These are phyloP conservation scores for Penicillium nordicum DNA, from an alignment of 2,329 filamentous ascomycete species.

Conservation along the genomic window DNA sequence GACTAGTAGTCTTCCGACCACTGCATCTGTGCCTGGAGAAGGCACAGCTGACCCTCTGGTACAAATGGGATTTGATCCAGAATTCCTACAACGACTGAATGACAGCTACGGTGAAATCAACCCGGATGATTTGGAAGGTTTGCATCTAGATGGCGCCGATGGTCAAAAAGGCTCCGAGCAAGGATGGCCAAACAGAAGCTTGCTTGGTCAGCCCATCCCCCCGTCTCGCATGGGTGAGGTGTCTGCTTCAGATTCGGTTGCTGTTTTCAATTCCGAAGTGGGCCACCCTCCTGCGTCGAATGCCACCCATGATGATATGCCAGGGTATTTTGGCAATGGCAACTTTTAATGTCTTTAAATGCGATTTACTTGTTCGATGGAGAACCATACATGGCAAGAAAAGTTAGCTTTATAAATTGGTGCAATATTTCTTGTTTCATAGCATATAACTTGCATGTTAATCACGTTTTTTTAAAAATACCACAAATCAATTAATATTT, in stretches of 20 bases:
- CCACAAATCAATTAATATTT: not conserved
- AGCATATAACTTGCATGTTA: not conserved
- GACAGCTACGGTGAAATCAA: conserved; percentile 35
- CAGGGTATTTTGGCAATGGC: conserved; percentile 13
- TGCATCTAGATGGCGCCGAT: conserved; percentile 22
- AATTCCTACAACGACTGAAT: conserved; percentile 37
- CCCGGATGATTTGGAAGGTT: conserved; percentile 28
- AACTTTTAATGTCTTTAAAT: conserved; percentile 13
- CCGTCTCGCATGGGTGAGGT: conserved; percentile 7
- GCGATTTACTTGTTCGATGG: not conserved
- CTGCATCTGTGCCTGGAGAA: conserved; percentile 31
- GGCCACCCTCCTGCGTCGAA: conserved; percentile 16
- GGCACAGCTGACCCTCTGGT: conserved; percentile 33
- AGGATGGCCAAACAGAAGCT: conserved; percentile 16
- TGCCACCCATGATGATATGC: conserved; percentile 13
- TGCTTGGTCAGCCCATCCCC: conserved; percentile 8
- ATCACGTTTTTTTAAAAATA: not conserved
- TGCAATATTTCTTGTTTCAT: not conserved
- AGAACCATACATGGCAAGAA: conserved; percentile 4
- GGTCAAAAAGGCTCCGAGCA: conserved; percentile 12
- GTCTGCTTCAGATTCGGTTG: conserved; percentile 13
- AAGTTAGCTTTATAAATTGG: conserved; percentile 4
- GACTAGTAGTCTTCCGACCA: conserved; percentile 32
- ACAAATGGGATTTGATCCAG: conserved; percentile 40
- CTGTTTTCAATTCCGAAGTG: conserved; percentile 20